A percentile compares a stretch with the other conserved stretches of the same genome.
These are phyloP conservation scores for Geotrichum bryndzae DNA, from an alignment of 1,139 yeast genomes.

Conservation along the genomic window DNA sequence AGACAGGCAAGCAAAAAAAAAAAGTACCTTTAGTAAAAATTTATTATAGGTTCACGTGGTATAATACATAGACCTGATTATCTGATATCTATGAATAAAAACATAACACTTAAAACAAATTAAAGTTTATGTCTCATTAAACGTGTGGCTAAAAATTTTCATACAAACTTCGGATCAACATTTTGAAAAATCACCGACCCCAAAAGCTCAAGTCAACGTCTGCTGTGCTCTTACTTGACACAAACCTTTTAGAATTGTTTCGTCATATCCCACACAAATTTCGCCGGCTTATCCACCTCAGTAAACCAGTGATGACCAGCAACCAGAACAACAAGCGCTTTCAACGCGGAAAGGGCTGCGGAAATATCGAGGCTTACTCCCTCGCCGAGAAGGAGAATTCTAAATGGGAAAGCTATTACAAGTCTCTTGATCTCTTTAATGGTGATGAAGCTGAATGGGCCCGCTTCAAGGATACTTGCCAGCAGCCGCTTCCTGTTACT, in stretches of 20 bases:
- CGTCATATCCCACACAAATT: not conserved
- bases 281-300: not conserved
- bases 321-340: not conserved
- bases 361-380: not conserved
- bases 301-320: not conserved
- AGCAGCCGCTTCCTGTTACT: constrained; percentile 78
- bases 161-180: not conserved
- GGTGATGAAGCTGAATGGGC: constrained; percentile 61
- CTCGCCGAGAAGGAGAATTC: constrained; percentile 32
- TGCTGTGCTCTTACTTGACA: not conserved
- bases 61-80: too few relatives aligned
- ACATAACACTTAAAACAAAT: not conserved
- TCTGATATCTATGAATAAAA: too few relatives aligned
- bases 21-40: too few relatives aligned
- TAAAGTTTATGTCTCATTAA: not conserved
- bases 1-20: not conserved
- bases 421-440: constrained; percentile 54
- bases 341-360: too few relatives aligned
- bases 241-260: not conserved
- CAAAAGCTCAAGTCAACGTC: too few relatives aligned
- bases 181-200: not conserved
- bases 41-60: not conserved
- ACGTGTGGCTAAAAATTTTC: not conserved
- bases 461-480: constrained; percentile 71
- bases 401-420: constrained; percentile 84